Evolutionary conservation across 2,329 filamentous ascomycete genomes (phyloP), one percentile per base, ranked within the genome.

Genomic region (Colletotrichum godetiae): DNA sequence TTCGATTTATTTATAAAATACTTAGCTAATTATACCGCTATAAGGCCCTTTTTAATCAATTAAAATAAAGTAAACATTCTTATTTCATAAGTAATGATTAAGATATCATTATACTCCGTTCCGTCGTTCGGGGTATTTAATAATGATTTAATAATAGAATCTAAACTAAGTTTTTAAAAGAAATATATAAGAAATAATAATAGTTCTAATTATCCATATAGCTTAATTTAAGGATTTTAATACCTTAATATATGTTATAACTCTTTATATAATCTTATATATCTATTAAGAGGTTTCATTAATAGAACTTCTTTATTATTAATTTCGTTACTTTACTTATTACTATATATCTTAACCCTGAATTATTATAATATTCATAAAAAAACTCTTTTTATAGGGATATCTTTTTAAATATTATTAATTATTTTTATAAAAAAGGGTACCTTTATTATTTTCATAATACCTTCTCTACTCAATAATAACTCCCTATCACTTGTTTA

Each of bases 301-400:
- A 22, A 53, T 35, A 58, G 8, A n/a, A 24, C n/a, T 35, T 58
- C 4, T 31, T 37, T 58, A 58, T 1, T 10, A 58, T 11, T 24
- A 69, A n/a, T n/a, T 53, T 8, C 1, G 27, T 42, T 1, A 7
- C 15, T 15, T 64, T 49, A 53, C 4, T 12, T 24, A 24, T 11
- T 13, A 37, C 56, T 58, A 68, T 29, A 55, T 31, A 68, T 1
- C 5, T 15, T 31, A 12, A 19, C 13, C 37, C 63, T 29, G 55
- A 19, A 4, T 61, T 37, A 33, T 61, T 53, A 33, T 68, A 63
- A 29, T 61, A 68, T 61, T 62, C 29, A 12, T 49, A 62, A 46
- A 62, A 31, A 6, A 59, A n/a, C 4, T 31, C 8, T 59, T 27
- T 24, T 53, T 27, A 10, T 22, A 53, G 13, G 4, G 11, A 58